Evolutionary conservation across 345 rosid genomes (phyloP).

Genomic region (Dovyalis caffra): DNA sequence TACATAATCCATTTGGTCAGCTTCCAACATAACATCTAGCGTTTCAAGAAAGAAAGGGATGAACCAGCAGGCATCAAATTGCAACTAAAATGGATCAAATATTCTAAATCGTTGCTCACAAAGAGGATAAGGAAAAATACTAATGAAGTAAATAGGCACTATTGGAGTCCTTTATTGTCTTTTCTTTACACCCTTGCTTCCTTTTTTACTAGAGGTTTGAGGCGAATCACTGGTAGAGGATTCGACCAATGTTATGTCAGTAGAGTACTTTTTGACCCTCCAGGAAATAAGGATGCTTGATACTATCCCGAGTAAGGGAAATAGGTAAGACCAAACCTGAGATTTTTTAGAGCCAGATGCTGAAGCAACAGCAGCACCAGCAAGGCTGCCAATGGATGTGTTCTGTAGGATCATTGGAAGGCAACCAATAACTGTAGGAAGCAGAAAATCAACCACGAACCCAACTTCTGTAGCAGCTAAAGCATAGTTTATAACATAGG

Average conservation of each 20-base stretch:
- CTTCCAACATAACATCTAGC: neutral
- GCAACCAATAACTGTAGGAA: conserved; percentile 79
- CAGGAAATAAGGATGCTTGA: conserved; percentile 80
- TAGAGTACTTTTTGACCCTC: conserved; percentile 71
- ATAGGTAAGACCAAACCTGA: conserved; percentile 63
- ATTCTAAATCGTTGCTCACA: neutral
- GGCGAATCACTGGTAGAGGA: conserved; percentile 34
- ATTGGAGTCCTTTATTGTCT: neutral
- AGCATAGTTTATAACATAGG: conserved; percentile 82
- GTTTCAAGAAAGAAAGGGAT: neutral
- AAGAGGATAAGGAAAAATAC: neutral
- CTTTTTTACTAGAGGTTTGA: conserved; percentile 11
- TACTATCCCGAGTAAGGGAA: conserved; percentile 67
- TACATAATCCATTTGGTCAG: neutral
- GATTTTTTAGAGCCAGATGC: conserved; percentile 61
- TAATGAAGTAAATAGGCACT: neutral
- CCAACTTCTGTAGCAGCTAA: conserved; percentile 82
- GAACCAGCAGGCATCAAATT: neutral
- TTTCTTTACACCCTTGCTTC: conserved; percentile 21
- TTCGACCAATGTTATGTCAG: conserved; percentile 36
- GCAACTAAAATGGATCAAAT: neutral
- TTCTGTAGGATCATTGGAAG: conserved; percentile 95
- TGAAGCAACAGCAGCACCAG: conserved; percentile 86
- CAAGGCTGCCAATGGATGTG: conserved; percentile 91
- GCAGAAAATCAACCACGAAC: conserved; percentile 77